Evolutionary conservation across 148 eudicot genomes (phyloP), one percentile per base, ranked within the genome.

Genomic region (Arbutus unedo): DNA sequence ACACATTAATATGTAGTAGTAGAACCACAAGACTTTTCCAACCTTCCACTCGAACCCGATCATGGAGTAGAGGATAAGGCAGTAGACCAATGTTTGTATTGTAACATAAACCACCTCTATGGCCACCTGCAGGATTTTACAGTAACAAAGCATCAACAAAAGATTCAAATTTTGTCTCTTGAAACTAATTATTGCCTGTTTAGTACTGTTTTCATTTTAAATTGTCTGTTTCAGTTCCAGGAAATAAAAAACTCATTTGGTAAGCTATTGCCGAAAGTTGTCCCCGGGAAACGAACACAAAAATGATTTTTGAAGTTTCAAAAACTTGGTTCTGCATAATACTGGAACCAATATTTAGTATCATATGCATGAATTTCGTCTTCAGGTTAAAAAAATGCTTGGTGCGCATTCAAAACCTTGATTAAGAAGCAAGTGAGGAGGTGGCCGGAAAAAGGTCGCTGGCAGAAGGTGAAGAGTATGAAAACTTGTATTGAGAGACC

Each of bases 31-130:
- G 85, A 87, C 85, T 43, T 82, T 87, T 47, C 8, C 87, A 6
- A 78, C 82, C 11, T 54, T 38, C 89, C 87, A 83, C 1, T 79
- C 57, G 82, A 89, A 89, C 21, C 91, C 91, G 59, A 89, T 87
- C 91, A 89, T 89, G 4, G 84, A 77, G 74, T 84, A 89, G 50
- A 89, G 88, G 41, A 87, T 10, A 49, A 89, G 79, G 71, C 88
- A 83, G 59, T 87, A 89, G 19, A 89, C 21, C 8, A 87, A 77
- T 2, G 91, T 84, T 70, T 89, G 91, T 72, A 87, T 81, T 6
- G 55, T 73, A 5, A 87, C 81, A 51, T 89, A 89, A 47, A 87
- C 68, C 14, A 43, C 78, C 87, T 89, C 91, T 21, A 89, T 78
- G 3, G 88, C 88, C 49, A 77, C 80, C 79, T 76, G 79, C 79